Conservation (phyloP, 495 filamentous ascomycete species). For the Aspergillus heteromorphus region DNA sequence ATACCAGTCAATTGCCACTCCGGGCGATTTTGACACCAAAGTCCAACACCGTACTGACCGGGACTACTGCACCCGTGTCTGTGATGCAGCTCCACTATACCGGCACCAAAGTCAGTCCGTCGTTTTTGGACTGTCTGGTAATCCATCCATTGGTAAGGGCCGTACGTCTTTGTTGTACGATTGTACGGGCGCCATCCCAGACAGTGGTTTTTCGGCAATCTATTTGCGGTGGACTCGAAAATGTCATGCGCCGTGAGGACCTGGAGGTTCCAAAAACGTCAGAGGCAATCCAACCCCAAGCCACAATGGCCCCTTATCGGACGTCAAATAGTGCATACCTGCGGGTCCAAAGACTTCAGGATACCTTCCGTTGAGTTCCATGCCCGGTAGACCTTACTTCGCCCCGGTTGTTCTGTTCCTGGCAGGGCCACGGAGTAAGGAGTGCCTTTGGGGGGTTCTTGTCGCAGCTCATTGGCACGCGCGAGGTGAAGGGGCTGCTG, state of each 20-base stretch:
- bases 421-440: constrained; percentile 61
- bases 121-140: constrained; percentile 76
- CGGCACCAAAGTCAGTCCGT: constrained; percentile 79
- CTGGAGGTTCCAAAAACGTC: constrained; percentile 18
- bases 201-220: constrained; percentile 57
- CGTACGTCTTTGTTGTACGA: constrained; percentile 65
- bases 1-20: constrained; percentile 94
- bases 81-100: constrained; percentile 76
- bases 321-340: constrained; percentile 36
- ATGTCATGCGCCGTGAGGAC: constrained; percentile 71
- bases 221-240: constrained; percentile 65
- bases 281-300: not conserved
- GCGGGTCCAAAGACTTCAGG: constrained; percentile 67
- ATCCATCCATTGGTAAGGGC: constrained; percentile 76
- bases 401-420: constrained; percentile 65
- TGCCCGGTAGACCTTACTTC: constrained; percentile 75
- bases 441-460: constrained; percentile 39
- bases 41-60: constrained; percentile 75
- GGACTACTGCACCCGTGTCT: constrained; percentile 52
- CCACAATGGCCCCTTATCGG: not conserved
- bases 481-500: constrained; percentile 34
- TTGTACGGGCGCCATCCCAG: constrained; percentile 82
- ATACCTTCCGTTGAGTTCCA: constrained; percentile 69
- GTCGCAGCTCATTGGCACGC: constrained; percentile 36
- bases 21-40: constrained; percentile 94